Percentiles rank a stretch among this genome's conserved stretches.
phyloP scores from a whole-genome alignment of 2,329 filamentous ascomycete genomes.

The Pseudogymnoascus sp. region DNA sequence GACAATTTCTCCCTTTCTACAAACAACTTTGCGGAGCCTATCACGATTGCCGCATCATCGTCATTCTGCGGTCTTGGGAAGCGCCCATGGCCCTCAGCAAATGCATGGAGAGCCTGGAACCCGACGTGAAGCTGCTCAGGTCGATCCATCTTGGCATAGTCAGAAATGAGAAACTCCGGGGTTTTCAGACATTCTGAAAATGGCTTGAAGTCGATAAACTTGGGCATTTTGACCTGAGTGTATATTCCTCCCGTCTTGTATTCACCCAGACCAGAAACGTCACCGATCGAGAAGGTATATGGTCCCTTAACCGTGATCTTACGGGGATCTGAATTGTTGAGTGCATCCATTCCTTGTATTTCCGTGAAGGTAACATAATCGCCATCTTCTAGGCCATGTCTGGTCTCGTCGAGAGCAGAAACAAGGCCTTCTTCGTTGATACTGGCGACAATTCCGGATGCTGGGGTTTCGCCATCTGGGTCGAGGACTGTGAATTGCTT shows the following conservation, averaged over 20 bases:
- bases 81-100: conserved; percentile 63
- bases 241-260: conserved; percentile 86
- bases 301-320: conserved; percentile 93
- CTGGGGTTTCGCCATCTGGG: conserved; percentile 77
- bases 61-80: conserved; percentile 79
- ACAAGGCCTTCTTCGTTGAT: conserved; percentile 87
- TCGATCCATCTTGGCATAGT: conserved; percentile 96
- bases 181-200: conserved; percentile 71
- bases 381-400: conserved; percentile 91
- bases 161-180: conserved; percentile 82
- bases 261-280: conserved; percentile 76
- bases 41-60: conserved; percentile 68
- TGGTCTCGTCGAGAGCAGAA: conserved; percentile 85
- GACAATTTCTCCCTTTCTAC: conserved; percentile 67
- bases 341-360: conserved; percentile 77
- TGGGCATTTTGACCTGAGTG: conserved; percentile 97
- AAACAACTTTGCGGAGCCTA: conserved; percentile 67
- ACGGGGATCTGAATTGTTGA: conserved; percentile 76
- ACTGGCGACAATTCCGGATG: conserved; percentile 79
- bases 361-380: conserved; percentile 95
- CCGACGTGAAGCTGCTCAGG: conserved; percentile 86
- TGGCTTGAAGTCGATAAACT: conserved; percentile 79
- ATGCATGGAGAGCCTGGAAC: conserved; percentile 85
- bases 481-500: conserved; percentile 87
- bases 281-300: conserved; percentile 94